Evolutionary conservation across 2,329 filamentous ascomycete genomes (phyloP), one percentile per base, ranked within the genome.

Genomic region (Diplocarpon rosae): DNA sequence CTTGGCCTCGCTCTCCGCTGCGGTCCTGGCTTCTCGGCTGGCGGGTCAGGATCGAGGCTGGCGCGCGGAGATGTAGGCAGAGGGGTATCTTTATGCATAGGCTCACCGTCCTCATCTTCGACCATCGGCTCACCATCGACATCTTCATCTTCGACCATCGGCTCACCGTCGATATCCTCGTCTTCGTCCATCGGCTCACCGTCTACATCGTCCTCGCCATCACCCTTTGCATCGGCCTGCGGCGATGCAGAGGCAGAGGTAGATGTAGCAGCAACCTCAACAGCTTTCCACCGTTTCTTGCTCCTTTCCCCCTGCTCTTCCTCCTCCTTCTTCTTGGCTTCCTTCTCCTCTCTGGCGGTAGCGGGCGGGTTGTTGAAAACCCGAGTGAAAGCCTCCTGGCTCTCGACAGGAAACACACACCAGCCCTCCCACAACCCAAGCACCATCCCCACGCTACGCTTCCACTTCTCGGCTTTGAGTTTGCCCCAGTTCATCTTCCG

Each of bases 331-430:
- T 42, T 43, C 49, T 61, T 65, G 5, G 59, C 49, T 9, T 64
- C 59, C 12, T 56, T 47, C 37, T 62, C 58, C 46, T 66, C 64
- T 32, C 56, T 60, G 27, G 57, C 59, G 7, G 69, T 71, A 43
- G 72, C 65, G 3, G 83, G 81, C 24, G 84, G 83, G 43, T 79
- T 77, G 51, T 84, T 78, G 56, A 94, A 94, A 11, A 74, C 74
- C 43, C 72, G 68, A 27, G 76, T 75, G 50, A 94, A 84, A 24
- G 75, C 65, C 50, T 85, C 82, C 52, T 90, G 84, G 38, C 76
- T 80, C 44, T 81, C 78, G 27, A 78, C 75, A 1, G 84, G 80
- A 54, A 94, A 94, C 1, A 79, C 76, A 52, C 75, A 80, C 78
- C 77, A 81, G 6, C 76, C 73, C 52, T 81, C 78, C 78, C 78